Evolutionary conservation across 148 eudicot species (phyloP).

Genomic region (Fagopyrum tataricum): DNA sequence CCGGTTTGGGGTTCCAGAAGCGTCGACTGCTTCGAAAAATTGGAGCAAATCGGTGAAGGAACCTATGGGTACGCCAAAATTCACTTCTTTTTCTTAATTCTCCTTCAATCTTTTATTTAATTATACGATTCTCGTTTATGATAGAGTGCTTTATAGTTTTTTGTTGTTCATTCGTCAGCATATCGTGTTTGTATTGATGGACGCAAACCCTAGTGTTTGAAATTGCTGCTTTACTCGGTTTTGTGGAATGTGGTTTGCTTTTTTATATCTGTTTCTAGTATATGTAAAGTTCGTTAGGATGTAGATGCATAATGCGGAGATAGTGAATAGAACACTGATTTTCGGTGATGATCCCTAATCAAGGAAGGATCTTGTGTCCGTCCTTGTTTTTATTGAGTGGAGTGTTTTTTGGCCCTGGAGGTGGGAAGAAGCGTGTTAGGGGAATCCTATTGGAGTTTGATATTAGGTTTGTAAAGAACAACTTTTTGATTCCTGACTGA

Average conservation of each 20-base stretch:
- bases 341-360: background rate
- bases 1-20: constrained; percentile 80
- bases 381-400: background rate
- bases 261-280: background rate
- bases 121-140: background rate
- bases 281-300: background rate
- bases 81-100: background rate
- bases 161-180: background rate
- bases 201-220: background rate
- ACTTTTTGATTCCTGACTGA: background rate
- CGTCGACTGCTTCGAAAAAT: constrained; percentile 78
- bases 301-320: background rate
- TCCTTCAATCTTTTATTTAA: background rate
- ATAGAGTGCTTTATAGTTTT: background rate
- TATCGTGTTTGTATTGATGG: background rate
- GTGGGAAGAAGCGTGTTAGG: background rate
- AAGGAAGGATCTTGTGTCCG: background rate
- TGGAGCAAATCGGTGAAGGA: constrained; percentile 90
- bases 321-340: background rate
- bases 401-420: background rate
- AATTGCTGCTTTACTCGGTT: background rate
- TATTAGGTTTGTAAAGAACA: background rate
- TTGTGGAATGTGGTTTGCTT: background rate
- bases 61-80: constrained; percentile 54
- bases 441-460: background rate